Evolutionary conservation across 768 basidiomycete genomes (phyloP), one percentile per base, ranked within the genome.

Genomic region (Panaeolus cyanescens): DNA sequence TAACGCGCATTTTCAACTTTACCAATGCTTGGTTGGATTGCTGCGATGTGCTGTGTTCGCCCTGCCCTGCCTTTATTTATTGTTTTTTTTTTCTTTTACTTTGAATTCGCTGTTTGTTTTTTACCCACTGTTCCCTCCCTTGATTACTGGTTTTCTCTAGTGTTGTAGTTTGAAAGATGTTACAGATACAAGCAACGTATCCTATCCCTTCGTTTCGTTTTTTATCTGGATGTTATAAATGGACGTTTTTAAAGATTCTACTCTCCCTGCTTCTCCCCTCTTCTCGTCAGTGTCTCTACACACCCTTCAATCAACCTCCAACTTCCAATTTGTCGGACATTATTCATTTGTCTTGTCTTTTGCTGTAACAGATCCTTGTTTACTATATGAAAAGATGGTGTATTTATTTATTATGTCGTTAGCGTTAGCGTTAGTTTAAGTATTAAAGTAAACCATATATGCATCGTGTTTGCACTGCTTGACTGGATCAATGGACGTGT

Each of bases 201-300:
- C 33, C 22, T 54, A 33, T 55, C 22, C 42, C 28, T 30, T 13
- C 20, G 20, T 34, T 17, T 42, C 54, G 56, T 54, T 54, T 37
- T 64, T 57, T 50, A 28, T 39, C 36, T 56, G 20, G 20, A 28
- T 57, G 22, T 60, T 62, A 59, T 65, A 65, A 58, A 50, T 50
- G 45, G 45, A 50, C 54, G 55, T 19, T 10, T 30, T 28, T 3
- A n/a, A n/a, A n/a, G 40, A 15, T 50, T 28, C 30, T 28, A 25
- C 9, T 20, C 22, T 28, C 12, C 15, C 45, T 9, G 8, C 17
- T 28, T 28, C 30, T 28, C 13, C 33, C 6, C 7, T 34, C 13
- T 34, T 34, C 7, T 34, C 33, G 13, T 34, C 33, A 34, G 33
- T 34, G n/a, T n/a, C n/a, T n/a, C n/a, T n/a, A n/a, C n/a, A n/a